These are phyloP conservation scores for Fragaria vesca DNA, from an alignment of 306 rosid genomes.

Conservation along the genomic window DNA sequence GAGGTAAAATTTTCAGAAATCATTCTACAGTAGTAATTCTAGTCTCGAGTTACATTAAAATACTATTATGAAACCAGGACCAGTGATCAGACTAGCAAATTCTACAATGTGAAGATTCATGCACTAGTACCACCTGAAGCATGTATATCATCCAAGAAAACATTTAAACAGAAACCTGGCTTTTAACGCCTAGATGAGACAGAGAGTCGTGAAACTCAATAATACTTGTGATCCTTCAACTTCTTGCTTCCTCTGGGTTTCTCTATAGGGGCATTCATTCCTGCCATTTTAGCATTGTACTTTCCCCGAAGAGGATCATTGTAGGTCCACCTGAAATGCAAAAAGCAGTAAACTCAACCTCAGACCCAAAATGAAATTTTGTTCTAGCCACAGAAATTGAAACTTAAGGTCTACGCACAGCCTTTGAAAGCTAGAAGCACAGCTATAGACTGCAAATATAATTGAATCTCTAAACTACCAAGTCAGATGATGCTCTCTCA, in stretches of 20 bases:
- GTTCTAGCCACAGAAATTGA: neutral
- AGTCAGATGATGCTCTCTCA: neutral
- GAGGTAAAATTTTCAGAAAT: neutral
- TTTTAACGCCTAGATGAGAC: neutral
- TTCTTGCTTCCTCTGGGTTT: constrained; percentile 96
- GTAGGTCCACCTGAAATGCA: constrained; percentile 85
- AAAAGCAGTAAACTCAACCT: neutral
- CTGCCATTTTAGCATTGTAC: constrained; percentile 93
- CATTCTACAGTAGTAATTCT: neutral
- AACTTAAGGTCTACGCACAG: neutral
- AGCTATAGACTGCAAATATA: neutral
- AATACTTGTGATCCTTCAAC: constrained; percentile 81
- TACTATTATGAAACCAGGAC: neutral
- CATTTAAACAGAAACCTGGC: neutral
- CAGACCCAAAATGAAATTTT: neutral
- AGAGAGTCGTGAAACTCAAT: constrained; percentile 30
- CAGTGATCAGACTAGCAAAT: neutral
- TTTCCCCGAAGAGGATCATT: constrained; percentile 96
- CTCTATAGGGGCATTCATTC: constrained; percentile 61
- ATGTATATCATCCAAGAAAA: neutral
- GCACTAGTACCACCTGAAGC: neutral
- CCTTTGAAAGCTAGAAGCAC: neutral
- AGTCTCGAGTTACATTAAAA: neutral
- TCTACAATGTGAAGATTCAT: neutral
- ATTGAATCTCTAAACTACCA: neutral